Evolutionary conservation across 1,284 basidiomycete species (phyloP).

Genomic region (Ustilago loliicola): DNA sequence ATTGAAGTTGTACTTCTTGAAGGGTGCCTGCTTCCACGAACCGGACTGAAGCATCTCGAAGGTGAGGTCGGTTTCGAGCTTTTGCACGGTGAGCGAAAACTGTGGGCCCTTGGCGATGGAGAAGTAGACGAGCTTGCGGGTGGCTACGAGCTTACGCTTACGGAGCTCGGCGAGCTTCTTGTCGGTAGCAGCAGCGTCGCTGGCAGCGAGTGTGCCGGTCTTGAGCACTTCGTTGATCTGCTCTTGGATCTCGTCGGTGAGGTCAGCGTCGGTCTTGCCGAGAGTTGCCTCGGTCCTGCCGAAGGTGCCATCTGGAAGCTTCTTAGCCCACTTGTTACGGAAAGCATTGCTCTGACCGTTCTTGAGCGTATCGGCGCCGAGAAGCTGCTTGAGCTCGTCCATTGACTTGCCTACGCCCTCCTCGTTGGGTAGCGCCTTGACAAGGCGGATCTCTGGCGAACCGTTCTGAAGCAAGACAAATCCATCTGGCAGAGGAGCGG

Average conservation of each 20-base stretch:
- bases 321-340: slow-evolving; percentile 96
- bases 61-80: slow-evolving; percentile 97
- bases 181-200: slow-evolving; percentile 78
- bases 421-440: slow-evolving; percentile 60
- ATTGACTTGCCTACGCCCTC: slow-evolving; percentile 57
- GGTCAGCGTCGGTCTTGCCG: slow-evolving; percentile 39
- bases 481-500: slow-evolving; percentile 43
- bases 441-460: slow-evolving; percentile 66
- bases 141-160: slow-evolving; percentile 85
- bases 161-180: slow-evolving; percentile 75
- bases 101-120: slow-evolving; percentile 85
- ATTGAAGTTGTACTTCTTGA: slow-evolving; percentile 99
- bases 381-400: slow-evolving; percentile 57
- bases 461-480: slow-evolving; percentile 58
- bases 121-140: slow-evolving; percentile 90
- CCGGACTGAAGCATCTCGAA: slow-evolving; percentile 89
- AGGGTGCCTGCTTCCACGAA: slow-evolving; percentile 72
- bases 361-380: slow-evolving; percentile 69
- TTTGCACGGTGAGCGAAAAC: slow-evolving; percentile 93
- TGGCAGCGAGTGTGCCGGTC: slow-evolving; percentile 76
- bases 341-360: slow-evolving; percentile 92
- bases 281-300: slow-evolving; percentile 75
- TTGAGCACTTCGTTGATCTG: slow-evolving; percentile 83
- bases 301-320: slow-evolving; percentile 89
- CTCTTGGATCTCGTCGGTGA: slow-evolving; percentile 72